Conservation (phyloP, 352 stramenopile species). For the Peronospora destructor region DNA sequence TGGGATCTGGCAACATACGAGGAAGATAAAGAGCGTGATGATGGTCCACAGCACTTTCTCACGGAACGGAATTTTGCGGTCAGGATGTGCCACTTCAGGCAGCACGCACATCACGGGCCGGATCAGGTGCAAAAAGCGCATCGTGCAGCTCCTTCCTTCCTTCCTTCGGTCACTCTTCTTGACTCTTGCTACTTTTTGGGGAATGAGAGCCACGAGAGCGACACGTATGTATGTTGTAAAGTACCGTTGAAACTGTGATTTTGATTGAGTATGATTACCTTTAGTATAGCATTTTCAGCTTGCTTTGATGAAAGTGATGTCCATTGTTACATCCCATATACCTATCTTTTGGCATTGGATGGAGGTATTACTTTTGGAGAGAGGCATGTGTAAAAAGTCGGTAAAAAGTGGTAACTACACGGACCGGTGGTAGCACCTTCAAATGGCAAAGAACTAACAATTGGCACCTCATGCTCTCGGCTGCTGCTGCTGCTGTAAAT, state of each 20-base stretch:
- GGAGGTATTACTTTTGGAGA: too few relatives aligned
- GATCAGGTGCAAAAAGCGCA: slow-evolving; percentile 98
- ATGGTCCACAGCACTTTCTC: slow-evolving; percentile 99
- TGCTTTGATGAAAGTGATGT: neutral
- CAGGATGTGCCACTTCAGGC: slow-evolving; percentile 94
- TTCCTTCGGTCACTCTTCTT: too few relatives aligned
- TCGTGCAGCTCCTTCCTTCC: slow-evolving; percentile 6
- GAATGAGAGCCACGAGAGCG: slow-evolving; percentile 25
- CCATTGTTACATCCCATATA: neutral
- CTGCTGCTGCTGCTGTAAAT: too few relatives aligned
- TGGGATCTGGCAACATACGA: slow-evolving; percentile 99
- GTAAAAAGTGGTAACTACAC: neutral
- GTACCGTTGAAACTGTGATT: neutral
- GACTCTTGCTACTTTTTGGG: slow-evolving; percentile 25
- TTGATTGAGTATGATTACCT: neutral
- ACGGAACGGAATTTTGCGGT: slow-evolving; percentile 97
- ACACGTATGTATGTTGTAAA: slow-evolving; percentile 16
- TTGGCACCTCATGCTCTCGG: too few relatives aligned
- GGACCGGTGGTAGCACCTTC: neutral
- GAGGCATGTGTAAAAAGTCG: neutral
- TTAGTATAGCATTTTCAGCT: neutral
- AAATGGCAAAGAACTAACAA: neutral
- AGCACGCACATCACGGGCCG: slow-evolving; percentile 97
- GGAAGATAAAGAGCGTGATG: slow-evolving; percentile 99
- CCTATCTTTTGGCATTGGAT: neutral